These are phyloP conservation scores for Heterobasidion parviporum DNA, from an alignment of 1,284 basidiomycete genomes.

Conservation along the genomic window DNA sequence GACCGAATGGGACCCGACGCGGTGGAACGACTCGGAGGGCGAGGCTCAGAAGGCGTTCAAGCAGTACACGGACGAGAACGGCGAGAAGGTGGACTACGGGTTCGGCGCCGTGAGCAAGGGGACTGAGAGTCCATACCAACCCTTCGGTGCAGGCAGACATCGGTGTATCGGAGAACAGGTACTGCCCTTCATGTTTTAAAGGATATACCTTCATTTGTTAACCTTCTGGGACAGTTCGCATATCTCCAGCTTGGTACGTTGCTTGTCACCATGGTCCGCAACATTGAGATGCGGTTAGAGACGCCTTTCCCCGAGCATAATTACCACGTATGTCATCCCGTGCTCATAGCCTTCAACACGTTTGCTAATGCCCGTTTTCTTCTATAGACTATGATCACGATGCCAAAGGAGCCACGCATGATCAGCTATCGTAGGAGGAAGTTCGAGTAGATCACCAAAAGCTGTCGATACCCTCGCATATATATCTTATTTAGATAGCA, in stretches of 20 bases:
- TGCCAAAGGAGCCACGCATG: conserved; percentile 46
- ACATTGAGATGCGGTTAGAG: conserved; percentile 68
- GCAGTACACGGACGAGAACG: conserved; percentile 63
- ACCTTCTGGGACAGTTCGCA: conserved; percentile 62
- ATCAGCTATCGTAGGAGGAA: conserved; percentile 31
- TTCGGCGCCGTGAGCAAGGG: conserved; percentile 93
- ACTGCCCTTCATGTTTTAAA: conserved; percentile 13
- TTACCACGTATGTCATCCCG: conserved; percentile 64
- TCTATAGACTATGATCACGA: conserved; percentile 63
- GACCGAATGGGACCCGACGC: conserved; percentile 66
- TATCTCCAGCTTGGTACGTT: conserved; percentile 90
- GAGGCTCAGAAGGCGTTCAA: conserved; percentile 71
- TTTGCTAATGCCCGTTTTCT: background rate
- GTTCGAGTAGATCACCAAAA: conserved; percentile 6
- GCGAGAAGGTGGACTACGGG: conserved; percentile 92
- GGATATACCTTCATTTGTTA: background rate
- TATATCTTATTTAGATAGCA: background rate
- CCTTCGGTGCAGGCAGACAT: conserved; percentile 94
- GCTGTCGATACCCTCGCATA: background rate
- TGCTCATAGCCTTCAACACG: background rate
- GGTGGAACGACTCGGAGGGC: conserved; percentile 81
- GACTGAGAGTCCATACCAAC: conserved; percentile 87
- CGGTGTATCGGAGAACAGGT: conserved; percentile 93
- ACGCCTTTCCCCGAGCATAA: conserved; percentile 74
- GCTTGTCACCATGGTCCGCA: conserved; percentile 72